These are phyloP conservation scores for Elaeis guineensis DNA, from an alignment of 176 grass and related monocot species.

Conservation along the genomic window DNA sequence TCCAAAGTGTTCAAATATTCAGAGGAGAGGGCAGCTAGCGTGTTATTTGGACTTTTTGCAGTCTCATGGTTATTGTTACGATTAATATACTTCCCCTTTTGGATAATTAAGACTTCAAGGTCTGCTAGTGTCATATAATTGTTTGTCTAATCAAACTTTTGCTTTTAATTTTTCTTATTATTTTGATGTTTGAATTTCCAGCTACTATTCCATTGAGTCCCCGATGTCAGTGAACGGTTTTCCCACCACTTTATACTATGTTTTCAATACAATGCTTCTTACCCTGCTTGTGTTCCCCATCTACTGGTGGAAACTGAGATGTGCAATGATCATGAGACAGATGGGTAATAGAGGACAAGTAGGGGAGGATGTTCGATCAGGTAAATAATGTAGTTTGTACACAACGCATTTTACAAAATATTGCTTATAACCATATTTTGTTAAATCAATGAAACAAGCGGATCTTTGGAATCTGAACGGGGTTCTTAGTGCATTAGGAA, in stretches of 20 bases:
- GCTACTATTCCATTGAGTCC: slow-evolving; percentile 44
- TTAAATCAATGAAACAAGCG: too few species aligned
- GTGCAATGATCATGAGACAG: slow-evolving; percentile 84
- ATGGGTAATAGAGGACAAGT: slow-evolving; percentile 86
- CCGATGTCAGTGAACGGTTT: slow-evolving; percentile 40
- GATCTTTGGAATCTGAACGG: too few species aligned
- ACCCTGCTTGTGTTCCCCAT: slow-evolving; percentile 87
- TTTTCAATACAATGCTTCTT: slow-evolving; percentile 95
- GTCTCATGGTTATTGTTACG: slow-evolving; percentile 76
- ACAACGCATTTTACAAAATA: too few species aligned
- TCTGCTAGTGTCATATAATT: slow-evolving; percentile 17
- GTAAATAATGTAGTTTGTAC: slow-evolving; percentile 22
- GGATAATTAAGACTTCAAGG: slow-evolving; percentile 98
- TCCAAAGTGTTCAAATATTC: slow-evolving; percentile 97
- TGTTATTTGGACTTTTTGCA: slow-evolving; percentile 85
- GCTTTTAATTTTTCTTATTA: background rate
- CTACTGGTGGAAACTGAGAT: slow-evolving; percentile 98
- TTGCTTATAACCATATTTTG: too few species aligned
- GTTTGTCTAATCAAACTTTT: background rate
- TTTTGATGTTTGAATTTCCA: slow-evolving; percentile 34
- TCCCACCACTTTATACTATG: slow-evolving; percentile 70
- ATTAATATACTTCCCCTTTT: slow-evolving; percentile 93
- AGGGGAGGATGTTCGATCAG: slow-evolving; percentile 77
- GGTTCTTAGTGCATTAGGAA: too few species aligned
- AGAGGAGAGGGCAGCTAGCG: slow-evolving; percentile 76